phyloP scores from a whole-genome alignment of 495 filamentous ascomycete species.

The Penicillium desertorum region DNA sequence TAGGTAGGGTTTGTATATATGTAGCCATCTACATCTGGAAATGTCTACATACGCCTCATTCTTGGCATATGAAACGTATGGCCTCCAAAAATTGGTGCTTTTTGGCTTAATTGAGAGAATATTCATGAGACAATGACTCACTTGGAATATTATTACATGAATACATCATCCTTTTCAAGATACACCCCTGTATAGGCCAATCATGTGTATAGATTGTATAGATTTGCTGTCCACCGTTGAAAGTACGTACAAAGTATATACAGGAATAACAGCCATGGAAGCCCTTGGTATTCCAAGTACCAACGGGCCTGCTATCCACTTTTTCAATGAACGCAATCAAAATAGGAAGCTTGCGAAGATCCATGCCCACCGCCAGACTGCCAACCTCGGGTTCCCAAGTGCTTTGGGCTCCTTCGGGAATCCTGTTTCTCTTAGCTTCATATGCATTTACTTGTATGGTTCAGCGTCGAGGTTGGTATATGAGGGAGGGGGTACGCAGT shows the following conservation, averaged over 20 bases:
- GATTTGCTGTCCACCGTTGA: not conserved
- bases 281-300: not conserved
- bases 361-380: slow-evolving; percentile 2
- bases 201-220: not conserved
- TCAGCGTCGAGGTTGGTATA: not conserved
- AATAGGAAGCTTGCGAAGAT: slow-evolving; percentile 1
- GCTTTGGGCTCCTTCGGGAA: not conserved
- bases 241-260: not conserved
- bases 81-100: not conserved
- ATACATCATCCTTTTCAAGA: slow-evolving; percentile 1
- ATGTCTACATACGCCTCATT: not conserved
- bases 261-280: not conserved
- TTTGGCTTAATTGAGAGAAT: slow-evolving; percentile 1
- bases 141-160: not conserved
- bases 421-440: not conserved
- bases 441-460: not conserved
- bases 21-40: not conserved
- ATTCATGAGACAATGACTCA: not conserved
- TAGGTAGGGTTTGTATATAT: not conserved
- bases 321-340: not conserved
- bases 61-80: not conserved
- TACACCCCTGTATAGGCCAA: not conserved
- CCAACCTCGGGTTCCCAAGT: not conserved
- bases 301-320: not conserved
- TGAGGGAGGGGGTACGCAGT: not conserved